Conservation (phyloP, 495 filamentous ascomycete species). For the Aspergillus indologenus region DNA sequence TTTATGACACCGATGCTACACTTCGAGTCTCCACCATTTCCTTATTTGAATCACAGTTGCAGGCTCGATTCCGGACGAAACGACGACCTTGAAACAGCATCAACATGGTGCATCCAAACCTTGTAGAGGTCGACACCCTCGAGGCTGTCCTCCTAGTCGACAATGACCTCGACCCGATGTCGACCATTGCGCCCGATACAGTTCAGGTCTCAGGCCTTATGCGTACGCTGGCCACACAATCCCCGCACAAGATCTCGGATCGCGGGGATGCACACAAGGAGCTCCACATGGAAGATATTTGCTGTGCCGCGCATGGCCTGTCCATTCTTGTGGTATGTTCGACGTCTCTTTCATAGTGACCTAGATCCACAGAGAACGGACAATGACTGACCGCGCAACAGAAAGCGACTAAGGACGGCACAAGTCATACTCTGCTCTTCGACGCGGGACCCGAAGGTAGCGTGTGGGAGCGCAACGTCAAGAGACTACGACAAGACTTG, state of each 20-base stretch:
- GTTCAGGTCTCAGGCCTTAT: slow-evolving; percentile 45
- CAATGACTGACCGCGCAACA: slow-evolving; percentile 17
- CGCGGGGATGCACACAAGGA: slow-evolving; percentile 46
- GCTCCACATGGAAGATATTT: slow-evolving; percentile 54
- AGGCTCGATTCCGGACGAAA: neutral
- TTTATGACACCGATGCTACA: neutral
- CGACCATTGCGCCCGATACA: slow-evolving; percentile 46
- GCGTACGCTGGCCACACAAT: slow-evolving; percentile 34
- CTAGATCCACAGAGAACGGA: neutral
- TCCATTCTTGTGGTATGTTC: slow-evolving; percentile 51
- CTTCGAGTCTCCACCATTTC: neutral
- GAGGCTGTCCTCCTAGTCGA: slow-evolving; percentile 50
- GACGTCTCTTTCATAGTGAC: neutral
- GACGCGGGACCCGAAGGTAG: slow-evolving; percentile 58
- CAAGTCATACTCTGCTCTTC: slow-evolving; percentile 55
- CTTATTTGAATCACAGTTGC: neutral
- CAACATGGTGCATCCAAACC: slow-evolving; percentile 15
- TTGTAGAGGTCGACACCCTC: slow-evolving; percentile 48
- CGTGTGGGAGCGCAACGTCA: slow-evolving; percentile 54
- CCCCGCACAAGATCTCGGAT: slow-evolving; percentile 29
- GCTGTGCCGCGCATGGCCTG: slow-evolving; percentile 59
- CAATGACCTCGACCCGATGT: slow-evolving; percentile 59
- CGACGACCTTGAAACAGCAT: neutral
- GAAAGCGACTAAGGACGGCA: slow-evolving; percentile 52
- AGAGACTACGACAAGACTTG: slow-evolving; percentile 46